phyloP scores from a whole-genome alignment of 2,329 filamentous ascomycete species.

The Aspergillus jensenii region DNA sequence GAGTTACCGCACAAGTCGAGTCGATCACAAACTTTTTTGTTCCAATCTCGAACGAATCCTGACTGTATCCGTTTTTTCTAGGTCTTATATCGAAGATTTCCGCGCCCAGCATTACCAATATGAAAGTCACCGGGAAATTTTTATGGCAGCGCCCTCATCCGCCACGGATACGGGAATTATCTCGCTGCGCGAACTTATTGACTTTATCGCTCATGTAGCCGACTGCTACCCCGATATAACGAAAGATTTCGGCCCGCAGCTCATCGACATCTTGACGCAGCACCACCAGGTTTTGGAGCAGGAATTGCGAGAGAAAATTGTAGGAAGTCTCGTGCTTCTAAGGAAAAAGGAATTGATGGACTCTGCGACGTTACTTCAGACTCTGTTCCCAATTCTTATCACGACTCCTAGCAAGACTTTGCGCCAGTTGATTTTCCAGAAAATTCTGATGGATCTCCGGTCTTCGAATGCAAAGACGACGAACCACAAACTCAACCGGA shows the following conservation, averaged over 20 bases:
- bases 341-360: constrained; percentile 90
- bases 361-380: constrained; percentile 78
- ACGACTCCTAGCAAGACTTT: constrained; percentile 90
- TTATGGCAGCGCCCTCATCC: constrained; percentile 77
- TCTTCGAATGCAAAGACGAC: constrained; percentile 82
- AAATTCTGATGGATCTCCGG: constrained; percentile 87
- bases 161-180: constrained; percentile 76
- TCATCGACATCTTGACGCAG: constrained; percentile 75
- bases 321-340: constrained; percentile 82
- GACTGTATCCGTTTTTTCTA: constrained; percentile 31
- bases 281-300: constrained; percentile 81
- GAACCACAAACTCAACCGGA: constrained; percentile 91
- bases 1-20: constrained; percentile 32
- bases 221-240: constrained; percentile 89
- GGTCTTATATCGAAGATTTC: constrained; percentile 89
- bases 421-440: constrained; percentile 78
- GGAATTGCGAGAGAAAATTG: constrained; percentile 90
- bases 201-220: constrained; percentile 89
- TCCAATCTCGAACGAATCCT: background rate
- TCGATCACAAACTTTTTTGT: background rate
- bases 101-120: constrained; percentile 87
- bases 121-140: constrained; percentile 86
- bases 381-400: constrained; percentile 90
- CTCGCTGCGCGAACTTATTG: constrained; percentile 85
- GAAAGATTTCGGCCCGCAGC: constrained; percentile 71